These are phyloP conservation scores for Cercospora sp. DNA, from an alignment of 2,329 filamentous ascomycete species.

Conservation along the genomic window DNA sequence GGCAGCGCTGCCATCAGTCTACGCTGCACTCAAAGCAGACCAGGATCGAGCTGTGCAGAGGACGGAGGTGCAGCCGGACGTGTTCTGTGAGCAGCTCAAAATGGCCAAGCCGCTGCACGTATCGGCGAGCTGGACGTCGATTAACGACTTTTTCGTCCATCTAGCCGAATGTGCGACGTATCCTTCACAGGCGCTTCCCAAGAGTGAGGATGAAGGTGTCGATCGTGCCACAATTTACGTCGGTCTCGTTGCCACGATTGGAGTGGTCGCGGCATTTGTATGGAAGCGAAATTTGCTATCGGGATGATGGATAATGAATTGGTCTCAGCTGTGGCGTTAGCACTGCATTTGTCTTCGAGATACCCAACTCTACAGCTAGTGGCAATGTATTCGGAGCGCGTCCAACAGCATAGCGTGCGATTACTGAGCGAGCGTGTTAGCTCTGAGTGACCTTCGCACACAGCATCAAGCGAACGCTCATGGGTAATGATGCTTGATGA, in stretches of 20 bases:
- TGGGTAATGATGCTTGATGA: neutral
- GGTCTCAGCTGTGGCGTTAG: neutral
- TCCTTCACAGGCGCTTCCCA: slow-evolving; percentile 84
- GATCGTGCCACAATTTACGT: slow-evolving; percentile 86
- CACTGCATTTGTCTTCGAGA: slow-evolving; percentile 9
- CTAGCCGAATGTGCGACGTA: slow-evolving; percentile 90
- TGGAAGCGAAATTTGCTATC: slow-evolving; percentile 53
- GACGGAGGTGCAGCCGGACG: slow-evolving; percentile 85
- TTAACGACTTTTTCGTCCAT: slow-evolving; percentile 87
- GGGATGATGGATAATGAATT: neutral
- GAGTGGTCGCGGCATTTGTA: slow-evolving; percentile 58
- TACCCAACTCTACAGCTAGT: slow-evolving; percentile 16
- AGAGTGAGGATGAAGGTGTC: slow-evolving; percentile 77
- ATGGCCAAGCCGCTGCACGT: slow-evolving; percentile 93
- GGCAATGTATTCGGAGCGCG: neutral
- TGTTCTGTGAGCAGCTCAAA: slow-evolving; percentile 79
- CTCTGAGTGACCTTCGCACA: neutral
- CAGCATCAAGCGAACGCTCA: neutral
- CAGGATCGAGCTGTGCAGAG: slow-evolving; percentile 96
- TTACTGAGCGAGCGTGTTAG: neutral
- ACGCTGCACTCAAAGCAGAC: slow-evolving; percentile 91
- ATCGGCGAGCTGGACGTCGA: slow-evolving; percentile 90
- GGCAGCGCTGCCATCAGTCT: slow-evolving; percentile 86
- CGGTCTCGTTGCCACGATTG: slow-evolving; percentile 70
- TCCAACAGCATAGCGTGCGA: neutral